Conservation (phyloP, 73 alveolate species). For the Halteria grandinella region DNA sequence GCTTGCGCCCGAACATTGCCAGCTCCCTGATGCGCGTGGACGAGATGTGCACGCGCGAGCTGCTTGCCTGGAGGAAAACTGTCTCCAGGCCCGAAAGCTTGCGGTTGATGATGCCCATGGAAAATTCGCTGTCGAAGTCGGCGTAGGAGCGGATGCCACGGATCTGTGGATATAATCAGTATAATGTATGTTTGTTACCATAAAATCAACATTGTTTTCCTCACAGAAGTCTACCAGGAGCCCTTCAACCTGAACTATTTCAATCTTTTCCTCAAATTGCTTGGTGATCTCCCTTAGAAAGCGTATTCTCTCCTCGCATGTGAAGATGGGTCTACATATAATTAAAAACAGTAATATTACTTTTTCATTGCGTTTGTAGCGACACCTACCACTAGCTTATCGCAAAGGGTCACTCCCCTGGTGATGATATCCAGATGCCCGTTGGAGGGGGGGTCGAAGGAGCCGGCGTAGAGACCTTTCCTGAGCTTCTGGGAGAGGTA, state of each 20-base stretch:
- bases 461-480: constrained; percentile 69
- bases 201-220: constrained; percentile 41
- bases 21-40: constrained; percentile 57
- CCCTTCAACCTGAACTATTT: constrained; percentile 41
- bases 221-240: constrained; percentile 38
- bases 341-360: background rate
- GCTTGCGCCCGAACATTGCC: constrained; percentile 48
- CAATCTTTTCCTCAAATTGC: background rate
- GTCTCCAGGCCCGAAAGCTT: constrained; percentile 53
- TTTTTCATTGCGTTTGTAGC: constrained; percentile 29
- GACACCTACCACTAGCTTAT: constrained; percentile 54
- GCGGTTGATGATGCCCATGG: constrained; percentile 55
- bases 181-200: constrained; percentile 1
- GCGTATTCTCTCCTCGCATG: constrained; percentile 46
- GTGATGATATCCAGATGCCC: constrained; percentile 68
- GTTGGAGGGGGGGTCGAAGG: constrained; percentile 69
- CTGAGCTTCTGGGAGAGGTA: too few relatives aligned
- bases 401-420: constrained; percentile 59
- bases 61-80: constrained; percentile 53
- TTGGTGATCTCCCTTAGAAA: constrained; percentile 51
- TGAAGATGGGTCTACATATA: constrained; percentile 39
- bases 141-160: constrained; percentile 64
- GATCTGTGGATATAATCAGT: background rate
- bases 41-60: constrained; percentile 54
- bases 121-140: constrained; percentile 58